These are phyloP conservation scores for Hypholoma fasciculare DNA, from an alignment of 768 basidiomycete genomes.

Conservation along the genomic window DNA sequence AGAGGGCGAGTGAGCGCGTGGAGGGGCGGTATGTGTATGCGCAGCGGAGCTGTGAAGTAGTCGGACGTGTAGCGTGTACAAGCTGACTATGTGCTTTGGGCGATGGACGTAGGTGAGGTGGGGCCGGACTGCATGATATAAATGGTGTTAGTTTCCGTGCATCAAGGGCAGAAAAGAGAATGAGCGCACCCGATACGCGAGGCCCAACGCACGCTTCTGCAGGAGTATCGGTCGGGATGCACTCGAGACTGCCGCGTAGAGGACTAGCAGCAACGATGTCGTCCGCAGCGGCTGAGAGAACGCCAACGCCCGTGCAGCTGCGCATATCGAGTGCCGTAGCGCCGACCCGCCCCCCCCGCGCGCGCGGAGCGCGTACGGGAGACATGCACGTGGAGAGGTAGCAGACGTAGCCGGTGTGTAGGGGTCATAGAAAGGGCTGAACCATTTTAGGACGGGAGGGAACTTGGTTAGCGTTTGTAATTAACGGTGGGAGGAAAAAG, in stretches of 20 bases:
- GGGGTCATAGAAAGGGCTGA: too few species aligned
- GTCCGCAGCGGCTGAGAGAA: not conserved
- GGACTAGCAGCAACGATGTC: not conserved
- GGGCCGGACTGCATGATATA: too few species aligned
- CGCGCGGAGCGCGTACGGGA: constrained; percentile 62
- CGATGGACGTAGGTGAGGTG: too few species aligned
- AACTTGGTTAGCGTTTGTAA: not conserved
- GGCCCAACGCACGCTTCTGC: not conserved
- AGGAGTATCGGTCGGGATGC: not conserved
- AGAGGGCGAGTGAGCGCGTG: too few species aligned
- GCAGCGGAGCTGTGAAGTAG: too few species aligned
- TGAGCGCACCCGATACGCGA: not conserved
- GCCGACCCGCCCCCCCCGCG: not conserved
- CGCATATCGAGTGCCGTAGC: not conserved
- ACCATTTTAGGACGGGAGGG: too few species aligned
- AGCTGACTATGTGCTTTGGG: too few species aligned
- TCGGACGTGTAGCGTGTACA: too few species aligned
- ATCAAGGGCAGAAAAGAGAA: too few species aligned
- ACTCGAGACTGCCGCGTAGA: not conserved
- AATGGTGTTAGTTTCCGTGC: too few species aligned
- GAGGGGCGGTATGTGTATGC: too few species aligned
- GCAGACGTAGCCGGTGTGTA: constrained; percentile 84
- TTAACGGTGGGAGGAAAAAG: constrained; percentile 22
- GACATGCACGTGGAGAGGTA: constrained; percentile 90
- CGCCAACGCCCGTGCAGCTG: not conserved